Percentiles rank a stretch among this genome's conserved stretches.
phyloP scores from a whole-genome alignment of 2,329 filamentous ascomycete species.

The Trichoderma sp. region DNA sequence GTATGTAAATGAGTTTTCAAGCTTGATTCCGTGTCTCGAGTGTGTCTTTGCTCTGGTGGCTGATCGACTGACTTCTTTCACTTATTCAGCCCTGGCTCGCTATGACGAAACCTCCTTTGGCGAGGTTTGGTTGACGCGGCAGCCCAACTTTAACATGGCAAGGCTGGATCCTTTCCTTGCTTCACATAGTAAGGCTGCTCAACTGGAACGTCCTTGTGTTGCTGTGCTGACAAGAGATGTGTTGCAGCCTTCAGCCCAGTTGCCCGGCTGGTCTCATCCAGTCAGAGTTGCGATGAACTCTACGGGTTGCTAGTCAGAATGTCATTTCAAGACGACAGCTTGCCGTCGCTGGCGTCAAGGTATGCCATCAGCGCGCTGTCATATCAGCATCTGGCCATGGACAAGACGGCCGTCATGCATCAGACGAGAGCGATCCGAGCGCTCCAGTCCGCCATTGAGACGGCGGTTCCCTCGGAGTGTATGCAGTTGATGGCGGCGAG shows the following conservation, averaged over 20 bases:
- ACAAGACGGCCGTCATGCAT: conserved; percentile 8
- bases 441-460: conserved; percentile 19
- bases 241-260: not conserved
- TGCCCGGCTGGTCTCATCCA: conserved; percentile 11
- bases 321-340: conserved; percentile 8
- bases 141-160: conserved; percentile 1
- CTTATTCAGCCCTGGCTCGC: not conserved
- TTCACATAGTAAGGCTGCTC: not conserved
- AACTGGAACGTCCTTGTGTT: rapidly evolving
- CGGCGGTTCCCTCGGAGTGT: not conserved
- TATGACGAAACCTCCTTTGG: not conserved
- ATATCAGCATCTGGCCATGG: conserved; percentile 9
- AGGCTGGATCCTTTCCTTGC: conserved; percentile 7
- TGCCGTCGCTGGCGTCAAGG: conserved; percentile 13
- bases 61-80: not conserved
- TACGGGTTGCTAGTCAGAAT: conserved; percentile 14
- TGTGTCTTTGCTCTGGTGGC: not conserved
- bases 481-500: conserved; percentile 22
- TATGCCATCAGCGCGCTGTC: conserved; percentile 18
- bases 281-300: not conserved
- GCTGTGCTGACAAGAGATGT: not conserved
- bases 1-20: not conserved
- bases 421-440: conserved; percentile 11
- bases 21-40: not conserved
- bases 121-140: not conserved